A percentile compares a stretch with the other conserved stretches of the same genome.
phyloP scores from a whole-genome alignment of 768 basidiomycete species.

The Artomyces pyxidatus region DNA sequence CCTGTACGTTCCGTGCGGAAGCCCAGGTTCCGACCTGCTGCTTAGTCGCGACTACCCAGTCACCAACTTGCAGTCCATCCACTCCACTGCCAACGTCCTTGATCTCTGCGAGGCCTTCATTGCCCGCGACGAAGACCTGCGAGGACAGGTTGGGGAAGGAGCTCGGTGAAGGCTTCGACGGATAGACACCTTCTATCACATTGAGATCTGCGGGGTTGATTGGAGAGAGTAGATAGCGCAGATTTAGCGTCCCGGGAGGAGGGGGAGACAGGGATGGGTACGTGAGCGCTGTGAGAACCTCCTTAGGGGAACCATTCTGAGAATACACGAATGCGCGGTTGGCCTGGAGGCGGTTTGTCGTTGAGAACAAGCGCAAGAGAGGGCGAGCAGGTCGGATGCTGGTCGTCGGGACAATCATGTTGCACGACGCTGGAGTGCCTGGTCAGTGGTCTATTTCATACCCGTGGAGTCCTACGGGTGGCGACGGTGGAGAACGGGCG shows the following conservation, averaged over 20 bases:
- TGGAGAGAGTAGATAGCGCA: slow-evolving; percentile 62
- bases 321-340: slow-evolving; percentile 64
- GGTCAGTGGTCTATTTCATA: too few relatives aligned
- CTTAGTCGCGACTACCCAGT: slow-evolving; percentile 69
- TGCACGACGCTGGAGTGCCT: too few relatives aligned
- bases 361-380: slow-evolving; percentile 20
- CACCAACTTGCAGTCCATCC: slow-evolving; percentile 36
- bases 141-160: slow-evolving; percentile 28
- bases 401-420: too few relatives aligned
- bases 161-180: slow-evolving; percentile 42
- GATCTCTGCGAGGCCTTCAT: slow-evolving; percentile 69
- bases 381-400: too few relatives aligned
- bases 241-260: slow-evolving; percentile 46
- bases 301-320: slow-evolving; percentile 48
- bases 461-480: too few relatives aligned
- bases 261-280: slow-evolving; percentile 49
- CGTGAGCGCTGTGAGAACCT: slow-evolving; percentile 48
- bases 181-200: slow-evolving; percentile 78
- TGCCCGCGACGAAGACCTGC: slow-evolving; percentile 56
- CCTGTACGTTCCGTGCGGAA: slow-evolving; percentile 42
- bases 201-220: slow-evolving; percentile 82
- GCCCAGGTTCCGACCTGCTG: slow-evolving; percentile 74
- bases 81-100: slow-evolving; percentile 52
- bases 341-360: slow-evolving; percentile 23
- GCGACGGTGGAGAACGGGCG: too few relatives aligned